phyloP scores from a whole-genome alignment of 164 flowering plant genomes.

The Stephania yunnanensis region DNA sequence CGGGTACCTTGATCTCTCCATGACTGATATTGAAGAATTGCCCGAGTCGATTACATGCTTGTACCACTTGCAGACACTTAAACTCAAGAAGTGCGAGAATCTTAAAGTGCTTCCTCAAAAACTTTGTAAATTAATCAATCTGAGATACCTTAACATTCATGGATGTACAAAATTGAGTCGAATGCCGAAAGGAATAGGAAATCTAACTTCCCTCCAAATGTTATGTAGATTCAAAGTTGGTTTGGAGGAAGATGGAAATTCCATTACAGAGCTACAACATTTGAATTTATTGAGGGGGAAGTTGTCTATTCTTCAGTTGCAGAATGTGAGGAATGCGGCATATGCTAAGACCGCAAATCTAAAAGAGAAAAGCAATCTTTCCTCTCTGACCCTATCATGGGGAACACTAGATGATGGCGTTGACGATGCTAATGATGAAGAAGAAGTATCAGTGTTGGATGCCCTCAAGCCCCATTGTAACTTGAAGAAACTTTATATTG shows the following conservation, averaged over 20 bases:
- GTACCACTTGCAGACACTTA: background rate
- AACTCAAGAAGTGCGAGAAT: background rate
- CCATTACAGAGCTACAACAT: slow-evolving; percentile 9
- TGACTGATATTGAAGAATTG: background rate
- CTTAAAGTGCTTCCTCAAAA: background rate
- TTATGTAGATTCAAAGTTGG: background rate
- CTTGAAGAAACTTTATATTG: background rate
- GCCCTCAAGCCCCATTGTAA: background rate
- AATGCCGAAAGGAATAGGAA: background rate
- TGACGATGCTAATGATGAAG: too few species aligned
- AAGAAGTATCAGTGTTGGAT: background rate
- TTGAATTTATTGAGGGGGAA: slow-evolving; percentile 5
- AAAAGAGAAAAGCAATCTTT: background rate
- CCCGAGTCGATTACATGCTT: background rate
- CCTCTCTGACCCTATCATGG: too few species aligned
- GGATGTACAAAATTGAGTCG: background rate
- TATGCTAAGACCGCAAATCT: slow-evolving; percentile 10
- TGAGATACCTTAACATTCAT: background rate
- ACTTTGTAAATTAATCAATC: background rate
- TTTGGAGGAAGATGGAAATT: background rate
- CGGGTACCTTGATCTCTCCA: slow-evolving; percentile 12
- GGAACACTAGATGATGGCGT: too few species aligned
- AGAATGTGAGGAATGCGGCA: slow-evolving; percentile 1
- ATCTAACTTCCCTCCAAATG: background rate
- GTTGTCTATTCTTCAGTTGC: background rate